Evolutionary conservation across 208 protist genomes (phyloP), one percentile per base, ranked within the genome.

Genomic region (Porcisia deanei): DNA sequence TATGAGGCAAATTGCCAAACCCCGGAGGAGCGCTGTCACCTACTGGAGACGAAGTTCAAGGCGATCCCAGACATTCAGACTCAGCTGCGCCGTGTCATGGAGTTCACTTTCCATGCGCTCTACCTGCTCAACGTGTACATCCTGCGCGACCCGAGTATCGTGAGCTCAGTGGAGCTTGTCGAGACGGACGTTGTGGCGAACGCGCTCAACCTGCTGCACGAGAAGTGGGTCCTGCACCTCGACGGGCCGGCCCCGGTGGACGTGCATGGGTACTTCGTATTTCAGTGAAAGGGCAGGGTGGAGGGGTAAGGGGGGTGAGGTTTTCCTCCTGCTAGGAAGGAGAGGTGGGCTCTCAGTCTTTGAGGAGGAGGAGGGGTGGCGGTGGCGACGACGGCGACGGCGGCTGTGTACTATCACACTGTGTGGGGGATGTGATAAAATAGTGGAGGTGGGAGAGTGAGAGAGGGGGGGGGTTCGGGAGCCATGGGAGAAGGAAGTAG

Each of bases 121-220:
- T 94, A 88, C 74, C 60, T 94, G 71, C 84, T 97, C 59, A 94
- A 91, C 70, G 89, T 82, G 37, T 95, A 93, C 81, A 79, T 82
- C 70, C 3, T 79, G 45, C 61, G 78, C 73, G 91, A 88, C 67
- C 65, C 79, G n/a, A 80, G 77, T 25, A 65, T 77, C 43, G 53
- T 82, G 58, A 49, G 58, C 72, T 72, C 77, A 54, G 25, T 58
- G 9, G 63, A 75, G n/a, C 72, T 85, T 59, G 49, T 87, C 37
- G 68, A 82, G 34, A 73, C 59, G 25, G 81, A 86, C 37, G 85
- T 86, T 9, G 77, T 94, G 8, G 76, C 83, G 49, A 71, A 84
- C 37, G 89, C 89, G n/a, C 85, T 94, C 37, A 73, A 86, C 25
- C 60, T 94, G 39, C 58, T 96, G 69, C 81, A 79, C 53, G 80